phyloP scores from a whole-genome alignment of 495 filamentous ascomycete species.

The Hapsidospora chrysogenum region DNA sequence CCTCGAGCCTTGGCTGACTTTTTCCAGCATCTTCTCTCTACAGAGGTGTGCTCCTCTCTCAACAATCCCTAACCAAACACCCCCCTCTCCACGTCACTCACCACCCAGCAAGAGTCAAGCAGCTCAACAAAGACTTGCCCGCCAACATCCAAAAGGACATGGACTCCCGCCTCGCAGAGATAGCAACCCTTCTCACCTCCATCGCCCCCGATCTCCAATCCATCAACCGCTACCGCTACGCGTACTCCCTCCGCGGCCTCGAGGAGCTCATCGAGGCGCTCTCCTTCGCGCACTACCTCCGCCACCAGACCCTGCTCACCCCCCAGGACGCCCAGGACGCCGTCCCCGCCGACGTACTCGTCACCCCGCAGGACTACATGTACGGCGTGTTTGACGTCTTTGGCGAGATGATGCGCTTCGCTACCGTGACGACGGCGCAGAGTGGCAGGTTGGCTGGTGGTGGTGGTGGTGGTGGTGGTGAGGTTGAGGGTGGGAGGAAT shows the following conservation, averaged over 20 bases:
- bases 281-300: conserved; percentile 72
- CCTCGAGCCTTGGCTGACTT: neutral
- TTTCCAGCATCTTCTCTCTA: conserved; percentile 69
- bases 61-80: conserved; percentile 42
- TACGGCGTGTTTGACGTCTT: conserved; percentile 85
- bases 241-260: conserved; percentile 67
- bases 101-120: conserved; percentile 48
- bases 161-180: conserved; percentile 44
- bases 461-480: no score
- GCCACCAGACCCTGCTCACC: conserved; percentile 55
- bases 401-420: conserved; percentile 92
- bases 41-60: conserved; percentile 58
- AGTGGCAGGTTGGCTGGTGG: conserved; percentile 34
- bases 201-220: conserved; percentile 58
- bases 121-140: conserved; percentile 46
- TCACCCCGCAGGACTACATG: conserved; percentile 75
- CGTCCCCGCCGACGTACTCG: conserved; percentile 35
- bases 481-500: conserved; percentile 16
- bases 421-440: conserved; percentile 63
- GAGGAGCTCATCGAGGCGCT: conserved; percentile 89
- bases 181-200: conserved; percentile 44
- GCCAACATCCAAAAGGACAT: conserved; percentile 46
- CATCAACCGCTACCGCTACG: conserved; percentile 73
- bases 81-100: conserved; percentile 47
- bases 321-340: conserved; percentile 34